phyloP scores from a whole-genome alignment of 495 filamentous ascomycete genomes.

The Aspergillus heteromorphus region DNA sequence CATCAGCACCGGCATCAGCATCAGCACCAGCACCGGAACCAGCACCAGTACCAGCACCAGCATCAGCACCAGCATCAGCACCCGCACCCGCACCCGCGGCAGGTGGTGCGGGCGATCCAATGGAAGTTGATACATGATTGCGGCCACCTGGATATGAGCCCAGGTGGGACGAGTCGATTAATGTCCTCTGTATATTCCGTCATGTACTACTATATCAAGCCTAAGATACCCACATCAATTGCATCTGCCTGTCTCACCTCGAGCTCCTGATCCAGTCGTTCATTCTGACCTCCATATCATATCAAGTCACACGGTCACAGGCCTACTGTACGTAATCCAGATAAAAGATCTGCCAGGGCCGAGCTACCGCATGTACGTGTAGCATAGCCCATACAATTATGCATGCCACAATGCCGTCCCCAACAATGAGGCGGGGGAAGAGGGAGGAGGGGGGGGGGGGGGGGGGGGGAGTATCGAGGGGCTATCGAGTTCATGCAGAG shows the following conservation, averaged over 20 bases:
- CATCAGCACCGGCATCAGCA: too few relatives aligned
- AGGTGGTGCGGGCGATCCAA: constrained; percentile 14
- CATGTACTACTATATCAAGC: constrained; percentile 16
- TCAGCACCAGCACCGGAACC: too few relatives aligned
- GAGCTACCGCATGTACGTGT: background rate
- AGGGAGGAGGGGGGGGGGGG: too few relatives aligned
- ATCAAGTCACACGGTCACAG: background rate
- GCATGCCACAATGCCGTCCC: background rate
- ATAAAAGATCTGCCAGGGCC: background rate
- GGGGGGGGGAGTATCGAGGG: too few relatives aligned
- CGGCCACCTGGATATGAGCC: background rate
- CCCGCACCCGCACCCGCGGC: constrained; percentile 8
- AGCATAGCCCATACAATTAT: background rate
- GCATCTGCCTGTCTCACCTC: background rate
- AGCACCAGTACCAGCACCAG: too few relatives aligned
- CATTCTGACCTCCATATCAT: background rate
- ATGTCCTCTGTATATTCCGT: background rate
- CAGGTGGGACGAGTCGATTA: background rate
- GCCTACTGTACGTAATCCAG: background rate
- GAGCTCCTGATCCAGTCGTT: background rate
- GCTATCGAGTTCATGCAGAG: background rate
- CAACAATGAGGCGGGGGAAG: too few relatives aligned
- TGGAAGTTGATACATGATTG: constrained; percentile 19
- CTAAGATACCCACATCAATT: constrained; percentile 4
- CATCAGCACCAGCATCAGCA: constrained; percentile 4